Conservation (phyloP, 257 asterid genomes). For the Capsicum chinense region DNA sequence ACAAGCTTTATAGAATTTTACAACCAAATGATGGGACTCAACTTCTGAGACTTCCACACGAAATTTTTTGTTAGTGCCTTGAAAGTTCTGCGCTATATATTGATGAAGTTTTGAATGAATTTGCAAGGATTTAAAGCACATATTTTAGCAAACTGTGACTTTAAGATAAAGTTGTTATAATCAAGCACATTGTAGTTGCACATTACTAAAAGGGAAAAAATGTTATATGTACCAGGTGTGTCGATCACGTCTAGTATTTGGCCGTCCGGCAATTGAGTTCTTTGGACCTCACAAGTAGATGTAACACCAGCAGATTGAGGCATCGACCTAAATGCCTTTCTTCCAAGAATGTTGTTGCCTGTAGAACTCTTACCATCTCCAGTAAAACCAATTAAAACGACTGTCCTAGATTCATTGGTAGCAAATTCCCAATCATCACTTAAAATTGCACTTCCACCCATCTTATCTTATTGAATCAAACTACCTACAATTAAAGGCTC, state of each 20-base stretch:
- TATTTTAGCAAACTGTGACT: too few relatives aligned
- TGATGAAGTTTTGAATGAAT: too few relatives aligned
- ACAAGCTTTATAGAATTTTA: background rate
- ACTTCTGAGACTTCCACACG: background rate
- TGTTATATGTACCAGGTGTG: slow-evolving; percentile 60
- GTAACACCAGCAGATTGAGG: slow-evolving; percentile 77
- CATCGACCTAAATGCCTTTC: slow-evolving; percentile 65
- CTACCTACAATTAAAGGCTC: too few relatives aligned
- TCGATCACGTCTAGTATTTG: slow-evolving; percentile 68
- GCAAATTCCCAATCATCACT: slow-evolving; percentile 82
- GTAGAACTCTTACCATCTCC: slow-evolving; percentile 95
- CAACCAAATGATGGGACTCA: background rate
- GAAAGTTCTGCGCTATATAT: background rate
- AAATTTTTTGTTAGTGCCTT: background rate
- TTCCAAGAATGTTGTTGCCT: slow-evolving; percentile 69
- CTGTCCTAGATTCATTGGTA: slow-evolving; percentile 50
- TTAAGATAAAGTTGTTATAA: background rate
- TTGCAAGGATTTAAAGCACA: too few relatives aligned
- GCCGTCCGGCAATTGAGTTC: slow-evolving; percentile 55
- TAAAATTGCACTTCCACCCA: slow-evolving; percentile 68
- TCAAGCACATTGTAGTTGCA: background rate
- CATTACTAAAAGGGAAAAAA: too few relatives aligned
- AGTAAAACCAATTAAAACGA: slow-evolving; percentile 78
- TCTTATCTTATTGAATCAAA: slow-evolving; percentile 21
- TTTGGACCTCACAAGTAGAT: slow-evolving; percentile 70